Evolutionary conservation across 345 rosid species (phyloP), one percentile per base, ranked within the genome.

Genomic region (Syzygium aqueum): DNA sequence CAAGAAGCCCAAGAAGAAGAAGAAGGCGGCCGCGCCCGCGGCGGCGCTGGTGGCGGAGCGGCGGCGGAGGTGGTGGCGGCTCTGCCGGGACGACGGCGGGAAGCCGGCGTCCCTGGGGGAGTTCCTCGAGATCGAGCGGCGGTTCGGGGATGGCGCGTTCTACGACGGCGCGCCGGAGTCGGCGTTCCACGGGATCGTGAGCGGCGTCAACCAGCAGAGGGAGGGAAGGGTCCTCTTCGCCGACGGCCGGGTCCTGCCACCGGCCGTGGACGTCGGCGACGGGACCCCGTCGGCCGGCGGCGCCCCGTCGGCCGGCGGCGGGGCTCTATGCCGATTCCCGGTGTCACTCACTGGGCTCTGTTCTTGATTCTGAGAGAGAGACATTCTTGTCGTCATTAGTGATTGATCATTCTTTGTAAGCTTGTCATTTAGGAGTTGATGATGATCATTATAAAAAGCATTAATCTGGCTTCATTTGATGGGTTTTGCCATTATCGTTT

Each of bases 71-170:
- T 95, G 98, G 99, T 95, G 98, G 97, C 90, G 95, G n/a, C 93
- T 97, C 10, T 97, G 99, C 92, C 85, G 96, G 61, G 97, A 95
- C 89, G 91, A 90, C 25, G 94, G 89, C 51, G 90, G 92, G 5
- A 94, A 91, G 86, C 95, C 96, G 46, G 95, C 97, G 8, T 97
- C 99, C 9, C 94, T 97, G 12, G 98, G 95, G 4, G 98, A 97
- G 90, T 97, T 94, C 89, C 90, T 97, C 17, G 99, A 96, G 92
- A 97, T 96, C 59, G 99, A 97, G 89, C 86, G 99, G 89, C 93
- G 98, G 91, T 96, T 93, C 51, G 98, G 97, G 2, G 98, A 95
- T 85, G 93, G 89, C 10, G 93, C 92, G 17, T 92, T 93, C 78
- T 95, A 87, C 54, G 92, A 87, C 84, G 92, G 92, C 3, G 94